Evolutionary conservation across 495 filamentous ascomycete species (phyloP).

Genomic region (Penicillium turbatum): DNA sequence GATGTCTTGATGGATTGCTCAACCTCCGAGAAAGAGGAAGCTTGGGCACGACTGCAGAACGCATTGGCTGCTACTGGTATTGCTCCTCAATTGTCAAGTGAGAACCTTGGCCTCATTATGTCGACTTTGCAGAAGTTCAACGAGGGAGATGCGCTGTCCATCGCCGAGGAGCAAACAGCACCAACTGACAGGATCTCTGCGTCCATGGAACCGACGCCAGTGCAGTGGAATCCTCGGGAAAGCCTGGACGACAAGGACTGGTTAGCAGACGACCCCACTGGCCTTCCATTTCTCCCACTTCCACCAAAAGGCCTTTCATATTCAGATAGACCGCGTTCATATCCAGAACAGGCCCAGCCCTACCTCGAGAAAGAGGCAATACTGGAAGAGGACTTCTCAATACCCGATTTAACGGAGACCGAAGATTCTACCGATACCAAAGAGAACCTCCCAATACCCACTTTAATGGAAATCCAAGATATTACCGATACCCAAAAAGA

Average conservation of each 20-base stretch:
- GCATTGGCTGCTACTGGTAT: conserved; percentile 11
- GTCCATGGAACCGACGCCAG: neutral
- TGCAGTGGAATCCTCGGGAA: neutral
- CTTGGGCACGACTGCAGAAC: conserved; percentile 13
- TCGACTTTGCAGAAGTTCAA: conserved; percentile 7
- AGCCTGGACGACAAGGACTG: neutral
- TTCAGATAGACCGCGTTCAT: neutral
- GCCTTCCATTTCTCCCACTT: neutral
- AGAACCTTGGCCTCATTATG: conserved; percentile 14
- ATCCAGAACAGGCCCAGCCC: neutral
- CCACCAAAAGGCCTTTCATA: conserved; percentile 1
- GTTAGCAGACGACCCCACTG: neutral
- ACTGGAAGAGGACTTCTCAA: conserved; percentile 5
- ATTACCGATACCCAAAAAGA: no score
- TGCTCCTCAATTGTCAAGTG: conserved; percentile 2
- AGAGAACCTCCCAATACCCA: neutral
- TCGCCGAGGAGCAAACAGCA: neutral
- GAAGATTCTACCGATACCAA: neutral
- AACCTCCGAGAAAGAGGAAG: conserved; percentile 1
- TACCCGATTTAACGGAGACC: neutral
- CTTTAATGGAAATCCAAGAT: neutral
- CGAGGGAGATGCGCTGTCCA: conserved; percentile 8
- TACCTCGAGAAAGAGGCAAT: conserved; percentile 4
- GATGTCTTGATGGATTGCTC: conserved; percentile 3
- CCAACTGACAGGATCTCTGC: neutral